Conservation (phyloP, 768 basidiomycete species). For the Tricholoma saponaceum region DNA sequence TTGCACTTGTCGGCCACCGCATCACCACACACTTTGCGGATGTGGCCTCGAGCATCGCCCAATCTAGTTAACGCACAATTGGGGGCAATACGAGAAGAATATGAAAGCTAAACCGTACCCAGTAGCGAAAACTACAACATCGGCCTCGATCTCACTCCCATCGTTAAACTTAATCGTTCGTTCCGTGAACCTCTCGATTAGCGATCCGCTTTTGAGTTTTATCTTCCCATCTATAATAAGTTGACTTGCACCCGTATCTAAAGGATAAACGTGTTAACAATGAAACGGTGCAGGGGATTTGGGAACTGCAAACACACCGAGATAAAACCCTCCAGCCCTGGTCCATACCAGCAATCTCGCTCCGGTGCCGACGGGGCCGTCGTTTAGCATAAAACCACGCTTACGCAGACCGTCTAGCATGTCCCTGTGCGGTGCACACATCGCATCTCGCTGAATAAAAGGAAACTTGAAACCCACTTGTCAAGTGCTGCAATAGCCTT, state of each 20-base stretch:
- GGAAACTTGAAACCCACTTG: slow-evolving; percentile 41
- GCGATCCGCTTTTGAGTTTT: slow-evolving; percentile 56
- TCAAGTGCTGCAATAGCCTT: slow-evolving; percentile 50
- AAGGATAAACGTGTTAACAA: not conserved
- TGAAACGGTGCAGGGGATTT: too few relatives aligned
- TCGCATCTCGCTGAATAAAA: not conserved
- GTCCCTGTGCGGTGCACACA: too few relatives aligned
- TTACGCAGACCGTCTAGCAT: slow-evolving; percentile 52
- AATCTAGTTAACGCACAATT: not conserved
- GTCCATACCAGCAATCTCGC: slow-evolving; percentile 42
- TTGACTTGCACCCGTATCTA: slow-evolving; percentile 52
- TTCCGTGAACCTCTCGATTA: slow-evolving; percentile 38
- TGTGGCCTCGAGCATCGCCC: too few relatives aligned
- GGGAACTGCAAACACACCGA: slow-evolving; percentile 43
- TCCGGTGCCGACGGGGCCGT: slow-evolving; percentile 49
- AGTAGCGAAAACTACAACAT: slow-evolving; percentile 47
- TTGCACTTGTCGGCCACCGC: not conserved
- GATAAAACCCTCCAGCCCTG: slow-evolving; percentile 62
- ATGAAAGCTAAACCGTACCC: too few relatives aligned
- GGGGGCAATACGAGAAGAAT: not conserved
- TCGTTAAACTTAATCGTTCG: slow-evolving; percentile 41
- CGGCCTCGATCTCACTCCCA: slow-evolving; percentile 39
- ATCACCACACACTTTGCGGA: not conserved
- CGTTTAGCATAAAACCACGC: slow-evolving; percentile 52
- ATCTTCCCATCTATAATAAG: slow-evolving; percentile 64